phyloP scores from a whole-genome alignment of 345 rosid genomes.

The Corchorus capsularis region DNA sequence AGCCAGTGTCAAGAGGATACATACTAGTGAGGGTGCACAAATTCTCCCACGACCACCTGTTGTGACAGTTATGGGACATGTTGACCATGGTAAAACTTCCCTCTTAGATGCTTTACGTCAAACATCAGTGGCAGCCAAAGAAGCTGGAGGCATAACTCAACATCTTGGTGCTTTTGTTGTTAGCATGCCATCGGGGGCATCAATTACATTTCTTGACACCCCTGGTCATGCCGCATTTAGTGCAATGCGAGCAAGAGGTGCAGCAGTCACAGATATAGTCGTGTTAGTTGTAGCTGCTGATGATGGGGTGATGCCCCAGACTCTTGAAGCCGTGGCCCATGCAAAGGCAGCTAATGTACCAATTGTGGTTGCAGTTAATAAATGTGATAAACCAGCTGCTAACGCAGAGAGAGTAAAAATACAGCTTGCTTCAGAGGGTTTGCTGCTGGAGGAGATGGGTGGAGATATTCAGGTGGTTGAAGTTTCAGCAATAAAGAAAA shows the following conservation, averaged over 20 bases:
- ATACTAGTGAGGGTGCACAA: slow-evolving; percentile 66
- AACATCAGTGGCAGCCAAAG: slow-evolving; percentile 84
- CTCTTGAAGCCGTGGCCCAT: slow-evolving; percentile 85
- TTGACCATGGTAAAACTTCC: slow-evolving; percentile 97
- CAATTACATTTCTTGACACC: slow-evolving; percentile 91
- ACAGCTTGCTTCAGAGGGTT: slow-evolving; percentile 86
- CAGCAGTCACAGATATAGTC: slow-evolving; percentile 90
- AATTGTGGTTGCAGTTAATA: slow-evolving; percentile 85
- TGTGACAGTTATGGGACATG: slow-evolving; percentile 96
- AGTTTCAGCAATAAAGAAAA: slow-evolving; percentile 75
- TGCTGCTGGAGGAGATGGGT: slow-evolving; percentile 88
- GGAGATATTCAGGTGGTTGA: slow-evolving; percentile 92
- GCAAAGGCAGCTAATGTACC: slow-evolving; percentile 91
- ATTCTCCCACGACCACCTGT: slow-evolving; percentile 75
- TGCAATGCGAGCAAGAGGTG: slow-evolving; percentile 97
- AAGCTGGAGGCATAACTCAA: slow-evolving; percentile 99
- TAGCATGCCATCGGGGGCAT: slow-evolving; percentile 80
- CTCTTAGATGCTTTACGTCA: slow-evolving; percentile 83
- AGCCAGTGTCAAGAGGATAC: slow-evolving; percentile 69
- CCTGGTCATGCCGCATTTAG: slow-evolving; percentile 98
- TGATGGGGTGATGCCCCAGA: slow-evolving; percentile 99
- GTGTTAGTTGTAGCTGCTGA: slow-evolving; percentile 97
- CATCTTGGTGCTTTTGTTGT: slow-evolving; percentile 94
- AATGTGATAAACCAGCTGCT: slow-evolving; percentile 90
- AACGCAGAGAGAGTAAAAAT: slow-evolving; percentile 76